These are phyloP conservation scores for Phialemoniopsis sp. DNA, from an alignment of 2,329 filamentous ascomycete species.

Conservation along the genomic window DNA sequence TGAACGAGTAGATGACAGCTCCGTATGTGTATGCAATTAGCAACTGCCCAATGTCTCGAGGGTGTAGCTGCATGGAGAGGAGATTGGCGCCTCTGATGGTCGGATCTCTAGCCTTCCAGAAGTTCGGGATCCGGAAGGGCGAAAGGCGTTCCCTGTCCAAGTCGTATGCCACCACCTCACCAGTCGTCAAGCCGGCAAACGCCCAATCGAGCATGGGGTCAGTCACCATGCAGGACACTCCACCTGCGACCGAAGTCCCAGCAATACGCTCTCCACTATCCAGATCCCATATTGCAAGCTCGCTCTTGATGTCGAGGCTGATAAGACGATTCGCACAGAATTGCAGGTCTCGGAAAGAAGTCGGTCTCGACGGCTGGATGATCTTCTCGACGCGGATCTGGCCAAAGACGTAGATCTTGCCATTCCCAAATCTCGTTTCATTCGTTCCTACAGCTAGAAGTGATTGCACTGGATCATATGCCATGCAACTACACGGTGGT, in stretches of 20 bases:
- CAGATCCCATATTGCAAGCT: conserved; percentile 79
- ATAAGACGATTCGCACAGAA: conserved; percentile 86
- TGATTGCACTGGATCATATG: conserved; percentile 92
- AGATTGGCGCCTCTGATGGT: conserved; percentile 56
- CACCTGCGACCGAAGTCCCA: conserved; percentile 71
- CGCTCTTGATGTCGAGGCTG: conserved; percentile 80
- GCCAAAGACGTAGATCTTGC: conserved; percentile 86
- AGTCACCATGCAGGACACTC: conserved; percentile 69
- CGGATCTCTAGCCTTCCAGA: conserved; percentile 75
- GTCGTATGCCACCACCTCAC: conserved; percentile 90
- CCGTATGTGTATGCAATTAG: conserved; percentile 89
- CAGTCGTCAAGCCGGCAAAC: conserved; percentile 76
- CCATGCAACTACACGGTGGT: conserved; percentile 62
- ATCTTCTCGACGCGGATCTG: conserved; percentile 74
- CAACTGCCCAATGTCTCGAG: conserved; percentile 86
- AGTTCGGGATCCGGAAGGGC: conserved; percentile 78
- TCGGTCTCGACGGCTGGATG: conserved; percentile 65
- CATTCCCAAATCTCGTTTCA: conserved; percentile 79
- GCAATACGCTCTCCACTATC: conserved; percentile 62
- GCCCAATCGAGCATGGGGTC: conserved; percentile 94
- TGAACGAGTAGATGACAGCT: conserved; percentile 89
- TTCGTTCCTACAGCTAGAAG: conserved; percentile 88
- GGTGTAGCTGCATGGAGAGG: conserved; percentile 79
- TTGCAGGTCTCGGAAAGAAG: conserved; percentile 72
- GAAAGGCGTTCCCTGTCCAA: conserved; percentile 74